Percentiles rank a stretch among this genome's conserved stretches.
Evolutionary conservation across 306 rosid species (phyloP).

Genomic region (Leucaena leucocephala): DNA sequence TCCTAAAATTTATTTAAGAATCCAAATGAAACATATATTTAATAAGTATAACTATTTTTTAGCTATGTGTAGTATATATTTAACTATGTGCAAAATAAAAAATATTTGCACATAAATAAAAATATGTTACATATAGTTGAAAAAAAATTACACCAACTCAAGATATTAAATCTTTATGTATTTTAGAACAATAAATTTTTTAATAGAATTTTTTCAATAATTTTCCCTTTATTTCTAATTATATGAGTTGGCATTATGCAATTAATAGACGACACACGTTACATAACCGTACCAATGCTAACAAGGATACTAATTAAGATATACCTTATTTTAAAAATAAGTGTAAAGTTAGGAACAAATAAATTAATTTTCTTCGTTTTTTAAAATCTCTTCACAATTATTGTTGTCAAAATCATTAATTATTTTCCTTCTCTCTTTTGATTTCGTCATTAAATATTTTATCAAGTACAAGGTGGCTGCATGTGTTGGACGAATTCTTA

Average conservation of each 20-base stretch:
- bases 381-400: conserved; percentile 26
- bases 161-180: too few species aligned
- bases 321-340: neutral
- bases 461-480: conserved; percentile 26
- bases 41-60: too few species aligned
- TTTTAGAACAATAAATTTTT: too few species aligned
- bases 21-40: too few species aligned
- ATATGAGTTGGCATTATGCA: neutral
- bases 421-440: neutral
- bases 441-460: conserved; percentile 11
- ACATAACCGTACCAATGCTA: neutral
- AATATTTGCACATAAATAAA: too few species aligned
- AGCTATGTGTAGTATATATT: too few species aligned
- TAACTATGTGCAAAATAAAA: too few species aligned
- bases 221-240: neutral
- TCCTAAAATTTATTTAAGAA: too few species aligned
- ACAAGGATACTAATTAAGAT: too few species aligned
- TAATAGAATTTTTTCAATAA: too few species aligned
- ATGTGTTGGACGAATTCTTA: conserved; percentile 14
- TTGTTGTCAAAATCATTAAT: conserved; percentile 32
- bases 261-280: neutral
- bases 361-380: neutral
- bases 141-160: too few species aligned
- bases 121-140: too few species aligned
- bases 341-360: neutral